Evolutionary conservation across 177 flowering plant genomes (phyloP).

Genomic region (Telopea speciosissima): DNA sequence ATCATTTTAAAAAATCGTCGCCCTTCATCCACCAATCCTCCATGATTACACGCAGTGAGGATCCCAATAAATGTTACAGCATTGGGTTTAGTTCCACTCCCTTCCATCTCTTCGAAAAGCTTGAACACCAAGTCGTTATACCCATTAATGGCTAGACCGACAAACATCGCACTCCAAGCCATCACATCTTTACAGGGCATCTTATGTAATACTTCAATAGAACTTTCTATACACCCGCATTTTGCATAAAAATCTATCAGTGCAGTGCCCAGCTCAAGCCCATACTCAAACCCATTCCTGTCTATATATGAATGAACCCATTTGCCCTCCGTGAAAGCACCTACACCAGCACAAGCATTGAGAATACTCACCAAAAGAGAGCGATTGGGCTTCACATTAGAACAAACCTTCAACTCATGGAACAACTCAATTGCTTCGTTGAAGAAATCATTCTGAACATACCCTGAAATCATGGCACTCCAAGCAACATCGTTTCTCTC

Average conservation of each 20-base stretch:
- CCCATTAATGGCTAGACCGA: conserved; percentile 28
- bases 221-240: conserved; percentile 22
- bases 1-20: conserved; percentile 19
- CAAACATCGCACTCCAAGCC: conserved; percentile 30
- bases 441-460: conserved; percentile 16
- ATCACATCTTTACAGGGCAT: conserved; percentile 19
- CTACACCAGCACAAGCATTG: conserved; percentile 25
- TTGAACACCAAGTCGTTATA: conserved; percentile 16
- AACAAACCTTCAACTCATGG: conserved; percentile 14
- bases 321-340: conserved; percentile 27
- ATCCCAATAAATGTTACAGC: conserved; percentile 26
- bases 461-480: conserved; percentile 35
- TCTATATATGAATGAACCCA: conserved; percentile 19
- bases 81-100: conserved; percentile 21
- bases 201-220: conserved; percentile 12
- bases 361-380: conserved; percentile 24
- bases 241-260: conserved; percentile 28
- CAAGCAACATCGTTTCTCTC: conserved; percentile 28
- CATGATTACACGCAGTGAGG: conserved; percentile 31
- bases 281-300: conserved; percentile 13
- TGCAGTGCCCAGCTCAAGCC: conserved; percentile 25
- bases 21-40: conserved; percentile 26
- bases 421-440: conserved; percentile 27
- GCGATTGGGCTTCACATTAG: conserved; percentile 12
- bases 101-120: conserved; percentile 23